Conservation (phyloP, 129 eudicot species). For the Artemisia tridentata region DNA sequence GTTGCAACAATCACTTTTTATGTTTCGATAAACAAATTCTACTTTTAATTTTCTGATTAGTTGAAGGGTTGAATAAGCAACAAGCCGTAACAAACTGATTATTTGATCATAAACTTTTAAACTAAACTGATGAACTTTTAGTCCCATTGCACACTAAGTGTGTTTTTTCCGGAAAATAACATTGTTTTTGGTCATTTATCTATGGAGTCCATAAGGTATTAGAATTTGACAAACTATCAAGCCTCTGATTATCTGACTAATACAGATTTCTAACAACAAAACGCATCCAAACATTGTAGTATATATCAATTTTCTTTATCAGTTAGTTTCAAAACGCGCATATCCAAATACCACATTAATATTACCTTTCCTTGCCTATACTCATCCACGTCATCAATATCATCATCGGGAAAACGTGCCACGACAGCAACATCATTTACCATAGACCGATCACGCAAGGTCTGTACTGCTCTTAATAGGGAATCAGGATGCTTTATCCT, state of each 20-base stretch:
- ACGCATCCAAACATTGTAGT: background rate
- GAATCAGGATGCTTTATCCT: conserved; percentile 82
- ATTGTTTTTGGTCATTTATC: background rate
- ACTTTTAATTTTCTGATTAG: background rate
- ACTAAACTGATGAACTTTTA: too few relatives aligned
- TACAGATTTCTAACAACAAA: background rate
- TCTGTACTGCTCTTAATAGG: conserved; percentile 69
- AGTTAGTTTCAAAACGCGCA: background rate
- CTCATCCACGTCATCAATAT: conserved; percentile 60
- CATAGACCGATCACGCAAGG: conserved; percentile 43
- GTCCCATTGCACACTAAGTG: too few relatives aligned
- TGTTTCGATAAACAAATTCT: too few relatives aligned
- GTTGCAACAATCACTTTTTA: too few relatives aligned
- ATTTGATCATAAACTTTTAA: background rate
- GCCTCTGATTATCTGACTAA: background rate
- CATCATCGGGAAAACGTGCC: conserved; percentile 97
- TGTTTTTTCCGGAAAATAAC: too few relatives aligned
- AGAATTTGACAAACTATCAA: background rate
- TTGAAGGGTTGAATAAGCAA: background rate
- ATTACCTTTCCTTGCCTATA: conserved; percentile 87
- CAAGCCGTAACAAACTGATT: conserved; percentile 2
- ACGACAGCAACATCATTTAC: conserved; percentile 91
- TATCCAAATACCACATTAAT: background rate
- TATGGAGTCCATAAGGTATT: background rate
- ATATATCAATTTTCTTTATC: too few relatives aligned